phyloP scores from a whole-genome alignment of 2,329 filamentous ascomycete species.

The Talaromyces funiculosus region DNA sequence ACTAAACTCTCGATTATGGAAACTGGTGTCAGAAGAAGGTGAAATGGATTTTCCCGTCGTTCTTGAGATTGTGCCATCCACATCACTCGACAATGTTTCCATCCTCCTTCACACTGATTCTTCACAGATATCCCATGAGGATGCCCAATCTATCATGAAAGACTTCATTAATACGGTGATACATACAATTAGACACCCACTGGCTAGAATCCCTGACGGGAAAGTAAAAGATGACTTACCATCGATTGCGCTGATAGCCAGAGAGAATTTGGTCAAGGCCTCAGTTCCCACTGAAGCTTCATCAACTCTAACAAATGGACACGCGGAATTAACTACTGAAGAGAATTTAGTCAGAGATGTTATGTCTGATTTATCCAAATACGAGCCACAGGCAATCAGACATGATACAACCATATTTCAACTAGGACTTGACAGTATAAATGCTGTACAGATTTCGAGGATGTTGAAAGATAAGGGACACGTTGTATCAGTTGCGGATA shows the following conservation, averaged over 20 bases:
- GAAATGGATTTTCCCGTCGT: slow-evolving; percentile 66
- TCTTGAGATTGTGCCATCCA: slow-evolving; percentile 63
- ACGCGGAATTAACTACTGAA: slow-evolving; percentile 14
- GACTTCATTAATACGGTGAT: slow-evolving; percentile 29
- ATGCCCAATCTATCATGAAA: slow-evolving; percentile 22
- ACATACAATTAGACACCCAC: slow-evolving; percentile 30
- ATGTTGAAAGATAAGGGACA: slow-evolving; percentile 57
- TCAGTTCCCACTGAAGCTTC: background rate
- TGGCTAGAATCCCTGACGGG: slow-evolving; percentile 25
- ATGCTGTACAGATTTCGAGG: slow-evolving; percentile 69
- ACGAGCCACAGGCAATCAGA: slow-evolving; percentile 47
- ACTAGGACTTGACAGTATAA: slow-evolving; percentile 88
- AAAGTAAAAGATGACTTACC: slow-evolving; percentile 18
- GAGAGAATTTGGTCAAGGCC: slow-evolving; percentile 2
- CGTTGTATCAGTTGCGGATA: slow-evolving; percentile 61
- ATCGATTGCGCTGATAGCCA: slow-evolving; percentile 22
- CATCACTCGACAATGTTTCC: slow-evolving; percentile 47
- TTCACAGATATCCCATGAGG: slow-evolving; percentile 19
- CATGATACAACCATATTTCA: slow-evolving; percentile 70
- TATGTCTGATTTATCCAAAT: slow-evolving; percentile 55
- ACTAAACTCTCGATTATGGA: slow-evolving; percentile 48
- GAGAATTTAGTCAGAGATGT: slow-evolving; percentile 53
- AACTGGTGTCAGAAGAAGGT: slow-evolving; percentile 46
- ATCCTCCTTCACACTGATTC: slow-evolving; percentile 59
- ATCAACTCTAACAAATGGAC: background rate